Conservation (phyloP, 192 early-diverging fungal species). For the Backusella psychrophila region DNA sequence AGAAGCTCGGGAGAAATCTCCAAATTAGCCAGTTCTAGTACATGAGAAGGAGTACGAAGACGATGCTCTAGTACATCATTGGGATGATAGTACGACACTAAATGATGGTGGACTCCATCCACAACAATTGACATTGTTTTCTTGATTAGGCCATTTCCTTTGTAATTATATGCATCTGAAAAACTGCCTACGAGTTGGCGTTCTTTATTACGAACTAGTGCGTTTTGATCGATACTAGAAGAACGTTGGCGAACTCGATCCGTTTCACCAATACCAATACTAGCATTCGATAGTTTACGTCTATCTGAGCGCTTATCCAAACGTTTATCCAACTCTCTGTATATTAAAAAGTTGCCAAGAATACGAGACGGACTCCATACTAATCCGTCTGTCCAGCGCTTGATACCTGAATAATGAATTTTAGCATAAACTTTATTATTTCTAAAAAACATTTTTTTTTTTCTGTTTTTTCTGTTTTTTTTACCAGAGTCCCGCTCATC, state of each 20-base stretch:
- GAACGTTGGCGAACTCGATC: not conserved
- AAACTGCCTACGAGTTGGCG: conserved; percentile 50
- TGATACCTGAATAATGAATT: conserved; percentile 48
- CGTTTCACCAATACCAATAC: not conserved
- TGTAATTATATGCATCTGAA: conserved; percentile 52
- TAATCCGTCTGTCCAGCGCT: conserved; percentile 84
- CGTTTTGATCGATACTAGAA: not conserved
- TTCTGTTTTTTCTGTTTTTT: not conserved
- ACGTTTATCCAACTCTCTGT: conserved; percentile 62
- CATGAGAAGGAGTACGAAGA: conserved; percentile 48
- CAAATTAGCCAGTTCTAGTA: conserved; percentile 43
- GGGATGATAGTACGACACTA: conserved; percentile 56
- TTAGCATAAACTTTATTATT: not conserved
- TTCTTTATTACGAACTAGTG: conserved; percentile 38
- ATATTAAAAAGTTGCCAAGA: conserved; percentile 75
- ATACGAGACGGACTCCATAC: conserved; percentile 84
- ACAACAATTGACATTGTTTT: conserved; percentile 76
- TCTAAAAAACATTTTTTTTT: not conserved
- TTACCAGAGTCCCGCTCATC: conserved; percentile 31
- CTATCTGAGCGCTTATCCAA: not conserved
- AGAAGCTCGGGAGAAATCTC: conserved; percentile 56
- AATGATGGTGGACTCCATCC: conserved; percentile 55
- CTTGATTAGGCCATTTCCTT: conserved; percentile 66
- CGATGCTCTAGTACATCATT: conserved; percentile 52
- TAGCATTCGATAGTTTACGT: not conserved